These are phyloP conservation scores for Backusella tarrabulga DNA, from an alignment of 192 early-diverging fungal genomes.

Conservation along the genomic window DNA sequence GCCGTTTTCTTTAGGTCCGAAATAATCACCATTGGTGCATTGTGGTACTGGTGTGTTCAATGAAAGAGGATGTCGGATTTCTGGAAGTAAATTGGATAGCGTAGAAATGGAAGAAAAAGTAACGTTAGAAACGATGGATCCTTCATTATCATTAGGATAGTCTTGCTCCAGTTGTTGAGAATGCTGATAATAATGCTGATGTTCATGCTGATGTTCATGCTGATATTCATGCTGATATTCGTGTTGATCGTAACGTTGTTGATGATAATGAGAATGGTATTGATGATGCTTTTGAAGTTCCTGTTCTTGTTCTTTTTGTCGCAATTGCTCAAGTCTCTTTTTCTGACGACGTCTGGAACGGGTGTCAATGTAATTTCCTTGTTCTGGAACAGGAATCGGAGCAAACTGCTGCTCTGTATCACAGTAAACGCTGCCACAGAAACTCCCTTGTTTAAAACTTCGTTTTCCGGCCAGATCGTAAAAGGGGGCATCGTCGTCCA, in stretches of 20 bases:
- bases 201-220: neutral
- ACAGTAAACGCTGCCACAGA: conserved; percentile 9
- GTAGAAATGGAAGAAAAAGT: conserved; percentile 1
- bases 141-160: neutral
- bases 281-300: neutral
- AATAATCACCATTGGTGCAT: neutral
- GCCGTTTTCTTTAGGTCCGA: neutral
- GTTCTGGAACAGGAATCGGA: conserved; percentile 3
- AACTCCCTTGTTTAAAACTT: conserved; percentile 10
- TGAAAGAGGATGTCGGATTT: neutral
- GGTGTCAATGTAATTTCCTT: neutral
- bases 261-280: neutral
- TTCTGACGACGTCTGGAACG: conserved; percentile 1
- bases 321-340: neutral
- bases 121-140: neutral
- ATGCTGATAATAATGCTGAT: neutral
- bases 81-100: neutral
- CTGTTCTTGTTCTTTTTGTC: neutral
- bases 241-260: neutral
- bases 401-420: neutral
- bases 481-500: neutral
- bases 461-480: conserved; percentile 1
- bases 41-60: neutral
- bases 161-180: conserved; percentile 2
- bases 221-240: neutral